These are phyloP conservation scores for Penicillium sp. DNA, from an alignment of 2,329 filamentous ascomycete species.

Conservation along the genomic window DNA sequence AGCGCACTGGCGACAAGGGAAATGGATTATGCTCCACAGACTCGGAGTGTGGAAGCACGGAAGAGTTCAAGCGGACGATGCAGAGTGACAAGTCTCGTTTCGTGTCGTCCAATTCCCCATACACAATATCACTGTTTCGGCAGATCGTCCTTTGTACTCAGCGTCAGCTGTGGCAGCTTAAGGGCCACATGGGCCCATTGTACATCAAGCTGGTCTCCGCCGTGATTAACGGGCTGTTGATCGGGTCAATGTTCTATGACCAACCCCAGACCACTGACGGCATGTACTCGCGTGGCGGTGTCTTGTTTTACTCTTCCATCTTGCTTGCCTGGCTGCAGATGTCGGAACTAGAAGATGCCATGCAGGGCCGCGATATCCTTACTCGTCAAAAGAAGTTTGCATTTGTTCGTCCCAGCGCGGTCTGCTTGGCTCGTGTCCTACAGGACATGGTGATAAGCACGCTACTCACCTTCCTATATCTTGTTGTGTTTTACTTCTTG, in stretches of 20 bases:
- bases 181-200: constrained; percentile 66
- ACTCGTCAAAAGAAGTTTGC: constrained; percentile 63
- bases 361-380: constrained; percentile 64
- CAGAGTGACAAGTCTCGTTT: constrained; percentile 52
- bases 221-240: constrained; percentile 65
- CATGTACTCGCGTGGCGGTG: constrained; percentile 58
- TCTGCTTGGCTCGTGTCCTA: constrained; percentile 56
- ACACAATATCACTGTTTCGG: constrained; percentile 67
- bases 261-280: constrained; percentile 55
- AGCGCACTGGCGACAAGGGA: constrained; percentile 32
- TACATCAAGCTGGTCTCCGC: constrained; percentile 73
- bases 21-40: constrained; percentile 48
- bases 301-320: constrained; percentile 61
- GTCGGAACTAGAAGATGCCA: constrained; percentile 71
- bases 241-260: constrained; percentile 71
- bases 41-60: constrained; percentile 28
- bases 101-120: constrained; percentile 64
- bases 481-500: constrained; percentile 62
- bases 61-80: constrained; percentile 59
- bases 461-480: constrained; percentile 54
- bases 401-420: constrained; percentile 62
- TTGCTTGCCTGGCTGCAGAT: constrained; percentile 66
- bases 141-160: constrained; percentile 61
- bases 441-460: constrained; percentile 57
- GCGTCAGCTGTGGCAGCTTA: constrained; percentile 71